Evolutionary conservation across 2,329 filamentous ascomycete genomes (phyloP).

Genomic region (Cercospora citrullina): DNA sequence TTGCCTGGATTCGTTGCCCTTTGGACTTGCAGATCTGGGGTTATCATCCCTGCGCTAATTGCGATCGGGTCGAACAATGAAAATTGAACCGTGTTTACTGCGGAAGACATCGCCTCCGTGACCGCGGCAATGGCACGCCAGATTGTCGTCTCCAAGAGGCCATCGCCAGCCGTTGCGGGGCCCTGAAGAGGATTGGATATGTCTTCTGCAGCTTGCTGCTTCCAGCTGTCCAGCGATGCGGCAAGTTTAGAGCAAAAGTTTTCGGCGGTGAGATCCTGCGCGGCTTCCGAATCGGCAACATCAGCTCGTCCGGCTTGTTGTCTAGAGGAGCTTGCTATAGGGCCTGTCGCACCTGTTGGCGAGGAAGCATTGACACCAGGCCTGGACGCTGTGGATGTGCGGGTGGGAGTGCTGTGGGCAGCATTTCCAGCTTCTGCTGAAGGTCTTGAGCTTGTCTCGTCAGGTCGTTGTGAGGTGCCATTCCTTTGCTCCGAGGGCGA

Average conservation of each 20-base stretch:
- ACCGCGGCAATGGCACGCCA: slow-evolving; percentile 6
- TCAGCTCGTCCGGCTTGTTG: not conserved
- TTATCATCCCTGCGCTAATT: not conserved
- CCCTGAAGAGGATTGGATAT: not conserved
- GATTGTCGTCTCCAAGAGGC: not conserved
- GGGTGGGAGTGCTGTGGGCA: not conserved
- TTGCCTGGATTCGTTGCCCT: not conserved
- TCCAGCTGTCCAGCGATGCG: not conserved
- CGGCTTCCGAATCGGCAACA: not conserved
- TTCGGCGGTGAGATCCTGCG: not conserved
- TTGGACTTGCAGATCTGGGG: not conserved
- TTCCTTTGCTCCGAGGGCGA: not conserved
- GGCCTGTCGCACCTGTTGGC: not conserved
- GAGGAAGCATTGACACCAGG: not conserved
- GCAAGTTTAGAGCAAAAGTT: not conserved
- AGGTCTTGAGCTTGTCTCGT: not conserved
- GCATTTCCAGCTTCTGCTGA: not conserved
- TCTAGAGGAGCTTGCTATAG: not conserved
- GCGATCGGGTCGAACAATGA: not conserved
- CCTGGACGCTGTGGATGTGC: not conserved
- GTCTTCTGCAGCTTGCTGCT: not conserved
- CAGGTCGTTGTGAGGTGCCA: not conserved
- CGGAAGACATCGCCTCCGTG: not conserved
- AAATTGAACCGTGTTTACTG: too few relatives aligned
- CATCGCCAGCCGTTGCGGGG: not conserved